A percentile compares a stretch with the other conserved stretches of the same genome.
These are phyloP conservation scores for Austroboletus rostrupii DNA, from an alignment of 1,284 basidiomycete species.

Conservation along the genomic window DNA sequence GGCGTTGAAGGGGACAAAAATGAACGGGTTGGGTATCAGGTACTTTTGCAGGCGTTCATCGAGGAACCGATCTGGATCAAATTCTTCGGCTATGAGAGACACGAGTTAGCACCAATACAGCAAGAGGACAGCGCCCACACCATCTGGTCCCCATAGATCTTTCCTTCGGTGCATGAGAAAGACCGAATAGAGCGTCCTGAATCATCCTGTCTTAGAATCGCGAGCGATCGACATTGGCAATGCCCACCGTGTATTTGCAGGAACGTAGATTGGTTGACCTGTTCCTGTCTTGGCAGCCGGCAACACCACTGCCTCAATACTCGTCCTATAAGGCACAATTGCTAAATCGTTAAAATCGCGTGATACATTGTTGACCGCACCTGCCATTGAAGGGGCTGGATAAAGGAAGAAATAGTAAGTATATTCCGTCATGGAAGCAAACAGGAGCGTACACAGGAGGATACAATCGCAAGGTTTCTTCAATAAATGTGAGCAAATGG, in stretches of 20 bases:
- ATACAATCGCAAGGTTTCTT: conserved; percentile 60
- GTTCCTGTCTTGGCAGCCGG: conserved; percentile 31
- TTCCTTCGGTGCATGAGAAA: conserved; percentile 34
- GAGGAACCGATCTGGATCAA: conserved; percentile 40
- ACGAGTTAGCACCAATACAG: neutral
- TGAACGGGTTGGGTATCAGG: conserved; percentile 34
- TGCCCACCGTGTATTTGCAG: conserved; percentile 40
- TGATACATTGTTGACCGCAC: conserved; percentile 8
- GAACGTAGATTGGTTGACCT: conserved; percentile 26
- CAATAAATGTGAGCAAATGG: neutral
- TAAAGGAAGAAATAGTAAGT: conserved; percentile 6
- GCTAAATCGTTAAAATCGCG: neutral
- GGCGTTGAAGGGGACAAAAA: conserved; percentile 38
- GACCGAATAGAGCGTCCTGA: conserved; percentile 31
- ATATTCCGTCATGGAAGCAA: neutral
- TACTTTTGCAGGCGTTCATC: conserved; percentile 32
- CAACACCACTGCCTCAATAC: conserved; percentile 42
- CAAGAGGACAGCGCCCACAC: conserved; percentile 7
- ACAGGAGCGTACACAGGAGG: conserved; percentile 49
- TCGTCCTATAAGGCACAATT: conserved; percentile 32
- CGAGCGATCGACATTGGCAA: conserved; percentile 6
- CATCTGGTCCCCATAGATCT: conserved; percentile 39
- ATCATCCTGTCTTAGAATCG: conserved; percentile 9
- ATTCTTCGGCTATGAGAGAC: conserved; percentile 27
- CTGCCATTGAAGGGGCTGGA: conserved; percentile 35